Evolutionary conservation across 352 stramenopile genomes (phyloP).

Genomic region (Hyaloperonospora arabidopsidis): DNA sequence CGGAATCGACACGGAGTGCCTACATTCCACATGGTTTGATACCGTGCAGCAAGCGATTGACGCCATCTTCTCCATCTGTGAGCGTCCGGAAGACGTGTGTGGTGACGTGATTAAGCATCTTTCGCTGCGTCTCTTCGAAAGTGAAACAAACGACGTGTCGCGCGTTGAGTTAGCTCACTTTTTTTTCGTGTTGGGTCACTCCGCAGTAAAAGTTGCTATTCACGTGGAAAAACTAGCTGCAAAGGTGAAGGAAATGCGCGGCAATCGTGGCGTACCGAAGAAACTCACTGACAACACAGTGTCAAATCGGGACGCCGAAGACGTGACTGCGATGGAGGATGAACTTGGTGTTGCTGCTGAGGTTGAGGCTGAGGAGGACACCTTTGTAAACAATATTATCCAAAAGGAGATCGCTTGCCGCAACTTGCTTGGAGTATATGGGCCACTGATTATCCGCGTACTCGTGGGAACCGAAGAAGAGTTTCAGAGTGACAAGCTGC

Average conservation of each 20-base stretch:
- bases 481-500: slow-evolving; percentile 52
- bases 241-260: slow-evolving; percentile 75
- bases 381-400: slow-evolving; percentile 88
- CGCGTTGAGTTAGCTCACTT: slow-evolving; percentile 85
- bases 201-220: slow-evolving; percentile 91
- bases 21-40: slow-evolving; percentile 86
- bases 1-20: slow-evolving; percentile 33
- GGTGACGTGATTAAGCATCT: slow-evolving; percentile 66
- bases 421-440: slow-evolving; percentile 90
- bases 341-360: slow-evolving; percentile 89
- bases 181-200: slow-evolving; percentile 93
- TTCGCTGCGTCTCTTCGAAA: slow-evolving; percentile 53
- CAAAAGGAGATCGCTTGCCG: slow-evolving; percentile 88
- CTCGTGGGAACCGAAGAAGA: slow-evolving; percentile 57
- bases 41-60: slow-evolving; percentile 88
- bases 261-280: slow-evolving; percentile 43
- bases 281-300: slow-evolving; percentile 17
- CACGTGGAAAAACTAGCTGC: slow-evolving; percentile 89
- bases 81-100: slow-evolving; percentile 79
- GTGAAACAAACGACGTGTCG: slow-evolving; percentile 57
- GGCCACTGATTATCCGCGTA: slow-evolving; percentile 85
- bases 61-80: slow-evolving; percentile 88
- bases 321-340: slow-evolving; percentile 87
- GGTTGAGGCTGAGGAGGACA: slow-evolving; percentile 85
- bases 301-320: slow-evolving; percentile 37